Base-by-base conservation (phyloP, 2,329 filamentous ascomycete genomes). In the Septoria petroselini region DNA sequence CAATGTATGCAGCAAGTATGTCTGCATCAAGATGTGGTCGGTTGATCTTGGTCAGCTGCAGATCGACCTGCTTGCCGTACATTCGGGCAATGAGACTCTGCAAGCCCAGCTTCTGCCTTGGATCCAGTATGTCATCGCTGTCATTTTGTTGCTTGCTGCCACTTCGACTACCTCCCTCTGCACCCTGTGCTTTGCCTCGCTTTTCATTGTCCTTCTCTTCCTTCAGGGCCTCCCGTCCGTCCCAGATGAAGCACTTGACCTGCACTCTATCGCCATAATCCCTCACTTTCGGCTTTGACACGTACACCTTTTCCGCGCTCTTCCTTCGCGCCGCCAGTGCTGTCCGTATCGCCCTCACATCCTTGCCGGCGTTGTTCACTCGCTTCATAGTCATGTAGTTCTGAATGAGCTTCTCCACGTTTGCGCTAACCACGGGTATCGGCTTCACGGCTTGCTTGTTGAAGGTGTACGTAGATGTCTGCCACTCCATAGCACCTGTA, bases 21-120 rank as follows among this genome's bases (percentile, higher is more conserved):
- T 65, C 62, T 15, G 62, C 57, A 42, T 67, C 61, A 8, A 64
- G 54, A 18, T 66, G 63, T 18, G 63, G 63, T 7, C 55, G 58
- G 3, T 52, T 50, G 35, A 66, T 51, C 37, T 61, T 52, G 47
- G 58, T 57, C 48, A 67, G 42, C 37, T 62, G 54, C 43, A 67
- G 54, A 18, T 62, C 54, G 23, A 66, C 64, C 14, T 62, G 60
- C 53, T 65, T 66, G 55, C 52, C 48, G 55, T 67, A 67, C 15
- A 60, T 55, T 11, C 51, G 30, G n/a, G 46, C 47, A 5, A 60
- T 55, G 5, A 60, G 40, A 18, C 42, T 42, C 31, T 50, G 40
- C 23, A 60, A 35, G 1, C 53, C 53, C 3, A 39, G 38, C 38
- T 56, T 41, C 14, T 57, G 50, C n/a, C 33, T 48, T 8, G 46